These are phyloP conservation scores for Pachyrhizus erosus DNA, from an alignment of 306 rosid species.

Conservation along the genomic window DNA sequence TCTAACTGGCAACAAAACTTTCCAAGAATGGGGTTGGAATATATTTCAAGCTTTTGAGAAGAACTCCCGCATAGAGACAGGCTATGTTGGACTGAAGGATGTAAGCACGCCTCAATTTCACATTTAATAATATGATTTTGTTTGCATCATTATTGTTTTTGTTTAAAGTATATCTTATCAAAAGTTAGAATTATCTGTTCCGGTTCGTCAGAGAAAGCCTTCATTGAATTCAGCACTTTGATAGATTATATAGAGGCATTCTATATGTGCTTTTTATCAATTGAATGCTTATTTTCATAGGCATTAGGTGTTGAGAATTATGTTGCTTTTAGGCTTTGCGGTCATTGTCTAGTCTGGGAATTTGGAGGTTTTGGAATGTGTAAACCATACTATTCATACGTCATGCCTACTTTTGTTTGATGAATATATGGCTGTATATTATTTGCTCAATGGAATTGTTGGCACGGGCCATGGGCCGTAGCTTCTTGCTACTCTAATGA, in stretches of 20 bases:
- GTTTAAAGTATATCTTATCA: not conserved
- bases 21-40: conserved; percentile 99
- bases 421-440: not conserved
- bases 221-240: conserved; percentile 13
- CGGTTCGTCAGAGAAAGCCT: conserved; percentile 12
- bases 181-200: conserved; percentile 19
- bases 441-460: not conserved
- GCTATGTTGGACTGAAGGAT: conserved; percentile 97
- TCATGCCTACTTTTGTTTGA: not conserved
- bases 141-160: conserved; percentile 24
- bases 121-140: conserved; percentile 27
- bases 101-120: conserved; percentile 61
- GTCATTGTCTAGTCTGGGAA: not conserved
- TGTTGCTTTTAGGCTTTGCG: not conserved
- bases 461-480: not conserved
- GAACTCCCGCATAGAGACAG: conserved; percentile 88
- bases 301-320: not conserved
- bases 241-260: conserved; percentile 5
- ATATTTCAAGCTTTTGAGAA: conserved; percentile 98
- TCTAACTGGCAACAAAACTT: conserved; percentile 92
- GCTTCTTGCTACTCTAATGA: not conserved
- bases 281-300: not conserved
- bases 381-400: not conserved
- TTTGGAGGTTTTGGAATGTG: conserved; percentile 11
- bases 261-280: not conserved